Evolutionary conservation across 2,329 filamentous ascomycete genomes (phyloP), one percentile per base, ranked within the genome.

Genomic region (Fusarium sp.): DNA sequence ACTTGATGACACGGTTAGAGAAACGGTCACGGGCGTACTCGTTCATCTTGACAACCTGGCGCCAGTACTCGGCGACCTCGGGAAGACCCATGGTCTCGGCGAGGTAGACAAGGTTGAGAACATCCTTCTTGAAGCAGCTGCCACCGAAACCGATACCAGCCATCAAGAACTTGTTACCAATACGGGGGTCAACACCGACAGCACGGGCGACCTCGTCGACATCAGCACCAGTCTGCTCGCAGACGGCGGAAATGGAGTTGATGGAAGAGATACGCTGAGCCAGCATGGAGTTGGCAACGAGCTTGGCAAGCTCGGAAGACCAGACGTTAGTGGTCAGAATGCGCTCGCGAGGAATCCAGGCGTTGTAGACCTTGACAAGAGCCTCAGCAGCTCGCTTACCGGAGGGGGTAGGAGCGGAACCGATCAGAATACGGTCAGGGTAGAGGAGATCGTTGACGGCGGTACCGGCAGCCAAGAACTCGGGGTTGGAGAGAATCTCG

Each of bases 71-170:
- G 33, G 89, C 91, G 1, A 94, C 91, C 72, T 94, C 90, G 6
- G 86, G 84, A 13, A 94, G 82, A 52, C 90, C 87, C 56, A 93
- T 83, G 5, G 86, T 88, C 72, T 93, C 89, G 18, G 92, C 89
- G 29, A 94, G 84, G 79, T 94, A 93, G 20, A 90, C 87, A 37
- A 95, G 81, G 77, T 87, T 92, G 48, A 92, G 83, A 41, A 94
- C 88, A 75, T 95, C 92, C 80, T 95, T 95, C 78, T 91, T 89
- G 84, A 95, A 94, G 79, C 92, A 95, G 64, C 89, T 92, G 21
- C 92, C 92, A 56, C 92, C 92, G 74, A 94, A 95, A 18, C 92
- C 92, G 33, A 93, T 87, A 38, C 89, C 90, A 10, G 92, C 89
- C 79, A 92, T 90, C 39, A 95, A 83, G 79, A 93, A 92, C 76